Percentiles rank a stretch among this genome's conserved stretches.
Conservation (phyloP, 2,329 filamentous ascomycete genomes). For the Triangularia verruculosa region DNA sequence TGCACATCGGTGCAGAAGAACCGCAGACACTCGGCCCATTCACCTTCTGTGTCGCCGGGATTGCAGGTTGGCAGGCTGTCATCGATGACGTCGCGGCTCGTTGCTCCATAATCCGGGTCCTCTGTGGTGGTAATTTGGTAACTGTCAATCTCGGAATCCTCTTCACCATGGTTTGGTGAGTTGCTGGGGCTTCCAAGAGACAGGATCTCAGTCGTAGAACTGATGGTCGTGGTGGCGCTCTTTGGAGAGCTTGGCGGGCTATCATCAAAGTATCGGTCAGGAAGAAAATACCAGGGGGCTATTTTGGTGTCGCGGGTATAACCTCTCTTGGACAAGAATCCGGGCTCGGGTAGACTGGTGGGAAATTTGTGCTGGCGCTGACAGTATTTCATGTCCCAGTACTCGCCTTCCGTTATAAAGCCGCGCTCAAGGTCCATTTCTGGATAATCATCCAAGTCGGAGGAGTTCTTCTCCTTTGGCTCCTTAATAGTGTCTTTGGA, state of each 20-base stretch:
- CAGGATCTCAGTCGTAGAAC: background rate
- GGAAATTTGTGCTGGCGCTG: background rate
- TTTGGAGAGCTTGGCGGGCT: background rate
- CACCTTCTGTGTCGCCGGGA: constrained; percentile 13
- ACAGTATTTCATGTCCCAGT: background rate
- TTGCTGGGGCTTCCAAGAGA: background rate
- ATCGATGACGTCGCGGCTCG: constrained; percentile 19
- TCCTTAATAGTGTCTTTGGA: background rate
- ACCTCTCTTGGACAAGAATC: background rate
- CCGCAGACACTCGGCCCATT: constrained; percentile 18
- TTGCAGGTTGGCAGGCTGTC: constrained; percentile 23
- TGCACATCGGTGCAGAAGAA: constrained; percentile 20
- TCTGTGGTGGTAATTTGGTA: background rate
- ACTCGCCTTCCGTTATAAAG: background rate
- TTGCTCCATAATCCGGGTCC: constrained; percentile 24
- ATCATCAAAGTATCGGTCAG: background rate
- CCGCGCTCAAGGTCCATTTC: background rate
- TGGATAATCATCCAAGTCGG: background rate
- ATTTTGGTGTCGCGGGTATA: background rate
- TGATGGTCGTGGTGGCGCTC: background rate
- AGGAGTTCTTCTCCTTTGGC: background rate
- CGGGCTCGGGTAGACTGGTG: background rate
- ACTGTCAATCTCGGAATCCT: background rate
- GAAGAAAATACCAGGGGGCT: background rate
- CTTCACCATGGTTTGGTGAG: background rate